phyloP scores from a whole-genome alignment of 352 stramenopile genomes.

The Peronospora destructor region DNA sequence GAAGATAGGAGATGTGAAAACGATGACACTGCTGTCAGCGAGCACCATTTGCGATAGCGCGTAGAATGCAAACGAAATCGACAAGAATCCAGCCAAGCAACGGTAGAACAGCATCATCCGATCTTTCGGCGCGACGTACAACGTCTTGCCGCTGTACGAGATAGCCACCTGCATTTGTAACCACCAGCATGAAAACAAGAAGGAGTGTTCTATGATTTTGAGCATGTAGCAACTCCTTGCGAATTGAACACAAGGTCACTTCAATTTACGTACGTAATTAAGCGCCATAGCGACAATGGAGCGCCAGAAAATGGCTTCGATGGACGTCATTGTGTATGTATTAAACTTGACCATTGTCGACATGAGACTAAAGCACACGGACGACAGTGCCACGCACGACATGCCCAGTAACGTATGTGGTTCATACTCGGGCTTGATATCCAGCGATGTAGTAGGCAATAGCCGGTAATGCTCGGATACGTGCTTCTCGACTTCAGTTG shows the following conservation, averaged over 20 bases:
- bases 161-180: slow-evolving; percentile 20
- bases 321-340: slow-evolving; percentile 68
- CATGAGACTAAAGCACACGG: slow-evolving; percentile 80
- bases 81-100: slow-evolving; percentile 56
- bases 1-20: slow-evolving; percentile 69
- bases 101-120: slow-evolving; percentile 59
- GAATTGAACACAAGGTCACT: neutral
- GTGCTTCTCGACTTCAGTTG: slow-evolving; percentile 19
- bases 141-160: slow-evolving; percentile 40
- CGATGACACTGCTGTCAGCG: slow-evolving; percentile 59
- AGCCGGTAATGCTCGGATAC: slow-evolving; percentile 22
- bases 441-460: slow-evolving; percentile 20
- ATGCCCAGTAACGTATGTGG: slow-evolving; percentile 58
- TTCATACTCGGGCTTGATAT: slow-evolving; percentile 21
- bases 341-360: slow-evolving; percentile 76
- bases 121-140: slow-evolving; percentile 42
- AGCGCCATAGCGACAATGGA: slow-evolving; percentile 44
- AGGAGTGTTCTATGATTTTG: neutral
- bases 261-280: slow-evolving; percentile 46
- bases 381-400: slow-evolving; percentile 56
- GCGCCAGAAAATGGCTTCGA: slow-evolving; percentile 78
- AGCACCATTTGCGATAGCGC: slow-evolving; percentile 75
- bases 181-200: neutral
- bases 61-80: slow-evolving; percentile 74
- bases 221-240: neutral